Conservation (phyloP, 306 rosid genomes). For the Cicer cuneatum region DNA sequence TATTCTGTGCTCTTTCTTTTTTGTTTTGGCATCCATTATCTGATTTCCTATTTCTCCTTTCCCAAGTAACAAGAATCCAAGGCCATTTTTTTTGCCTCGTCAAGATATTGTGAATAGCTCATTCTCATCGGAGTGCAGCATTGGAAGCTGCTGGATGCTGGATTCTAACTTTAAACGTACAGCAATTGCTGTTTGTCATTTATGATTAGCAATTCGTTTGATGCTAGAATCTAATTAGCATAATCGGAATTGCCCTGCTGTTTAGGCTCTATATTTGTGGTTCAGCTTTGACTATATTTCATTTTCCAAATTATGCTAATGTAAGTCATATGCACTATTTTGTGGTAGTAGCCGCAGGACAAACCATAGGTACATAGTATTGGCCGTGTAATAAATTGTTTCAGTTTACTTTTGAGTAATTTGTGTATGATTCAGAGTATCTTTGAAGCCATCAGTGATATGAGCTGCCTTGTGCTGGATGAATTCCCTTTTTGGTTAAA, state of each 20-base stretch:
- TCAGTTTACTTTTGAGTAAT: conserved; percentile 26
- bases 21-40: conserved; percentile 33
- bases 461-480: conserved; percentile 29
- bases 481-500: background rate
- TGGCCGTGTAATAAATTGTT: conserved; percentile 43
- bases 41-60: conserved; percentile 24
- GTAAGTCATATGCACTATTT: conserved; percentile 43
- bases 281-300: conserved; percentile 36
- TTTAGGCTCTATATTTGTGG: conserved; percentile 48
- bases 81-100: conserved; percentile 62
- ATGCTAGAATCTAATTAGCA: conserved; percentile 44
- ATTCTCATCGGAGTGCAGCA: conserved; percentile 52
- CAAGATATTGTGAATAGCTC: conserved; percentile 66
- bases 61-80: conserved; percentile 50
- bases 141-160: conserved; percentile 53
- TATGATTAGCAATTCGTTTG: conserved; percentile 48
- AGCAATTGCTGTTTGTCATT: conserved; percentile 46
- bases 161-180: conserved; percentile 54
- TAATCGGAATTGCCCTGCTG: conserved; percentile 44
- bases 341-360: conserved; percentile 42
- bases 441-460: conserved; percentile 20
- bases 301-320: conserved; percentile 43
- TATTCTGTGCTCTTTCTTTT: conserved; percentile 42
- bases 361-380: conserved; percentile 42
- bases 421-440: conserved; percentile 16